phyloP scores from a whole-genome alignment of 78 protist genomes.

The Dictyostelium purpureum region DNA sequence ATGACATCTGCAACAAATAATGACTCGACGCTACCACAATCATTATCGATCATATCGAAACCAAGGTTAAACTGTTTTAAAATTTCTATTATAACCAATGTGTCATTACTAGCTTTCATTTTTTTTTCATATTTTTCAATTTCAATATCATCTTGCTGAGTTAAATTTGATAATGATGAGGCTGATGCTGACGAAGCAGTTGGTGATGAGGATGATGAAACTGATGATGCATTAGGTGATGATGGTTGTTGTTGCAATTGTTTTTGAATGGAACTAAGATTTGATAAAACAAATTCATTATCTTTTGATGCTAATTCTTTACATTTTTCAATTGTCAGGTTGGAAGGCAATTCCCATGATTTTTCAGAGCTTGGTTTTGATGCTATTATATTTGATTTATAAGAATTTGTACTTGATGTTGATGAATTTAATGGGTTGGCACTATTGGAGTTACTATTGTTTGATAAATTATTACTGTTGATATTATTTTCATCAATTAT shows the following conservation, averaged over 20 bases:
- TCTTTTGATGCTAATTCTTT: background rate
- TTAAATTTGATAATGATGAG: background rate
- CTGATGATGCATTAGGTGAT: background rate
- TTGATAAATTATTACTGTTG: background rate
- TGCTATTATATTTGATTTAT: background rate
- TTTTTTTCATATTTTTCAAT: slow-evolving; percentile 40
- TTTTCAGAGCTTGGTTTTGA: slow-evolving; percentile 24
- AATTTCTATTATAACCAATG: slow-evolving; percentile 31
- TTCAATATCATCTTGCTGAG: background rate
- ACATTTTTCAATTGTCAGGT: background rate
- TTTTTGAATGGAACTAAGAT: slow-evolving; percentile 12
- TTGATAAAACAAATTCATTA: slow-evolving; percentile 24
- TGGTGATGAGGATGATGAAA: background rate
- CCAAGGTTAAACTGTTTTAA: slow-evolving; percentile 64
- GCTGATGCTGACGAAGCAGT: background rate
- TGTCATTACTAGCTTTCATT: slow-evolving; percentile 2
- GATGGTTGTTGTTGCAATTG: background rate
- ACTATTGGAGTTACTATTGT: background rate
- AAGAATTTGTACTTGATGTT: background rate
- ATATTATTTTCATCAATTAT: background rate
- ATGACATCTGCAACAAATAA: slow-evolving; percentile 10
- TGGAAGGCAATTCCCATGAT: slow-evolving; percentile 26
- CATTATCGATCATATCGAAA: slow-evolving; percentile 18
- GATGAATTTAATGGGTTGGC: background rate
- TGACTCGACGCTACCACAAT: background rate